Conservation (phyloP, 345 rosid genomes). For the Hypericum androsaemum region DNA sequence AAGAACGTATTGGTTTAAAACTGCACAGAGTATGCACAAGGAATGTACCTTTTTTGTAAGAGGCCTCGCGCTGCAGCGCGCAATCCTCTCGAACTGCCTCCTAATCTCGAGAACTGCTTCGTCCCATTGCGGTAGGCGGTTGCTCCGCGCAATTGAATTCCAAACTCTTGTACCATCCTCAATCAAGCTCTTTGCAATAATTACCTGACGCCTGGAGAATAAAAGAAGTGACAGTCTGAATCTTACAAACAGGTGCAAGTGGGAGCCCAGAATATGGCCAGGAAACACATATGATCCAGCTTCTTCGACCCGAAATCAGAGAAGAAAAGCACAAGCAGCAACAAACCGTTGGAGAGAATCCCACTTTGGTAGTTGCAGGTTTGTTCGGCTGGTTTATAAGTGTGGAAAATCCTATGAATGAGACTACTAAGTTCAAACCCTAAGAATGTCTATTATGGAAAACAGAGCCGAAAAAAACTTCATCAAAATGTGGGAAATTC, state of each 20-base stretch:
- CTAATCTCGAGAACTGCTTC: slow-evolving; percentile 59
- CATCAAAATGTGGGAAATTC: too few species aligned
- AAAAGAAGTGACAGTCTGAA: background rate
- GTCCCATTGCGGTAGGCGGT: slow-evolving; percentile 65
- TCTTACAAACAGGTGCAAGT: background rate
- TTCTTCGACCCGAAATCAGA: too few species aligned
- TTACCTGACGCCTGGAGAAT: slow-evolving; percentile 55
- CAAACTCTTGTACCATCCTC: slow-evolving; percentile 84
- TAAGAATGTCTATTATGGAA: too few species aligned
- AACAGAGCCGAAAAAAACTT: too few species aligned
- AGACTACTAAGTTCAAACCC: too few species aligned
- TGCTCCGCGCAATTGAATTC: slow-evolving; percentile 60
- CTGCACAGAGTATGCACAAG: background rate
- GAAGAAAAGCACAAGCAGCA: background rate
- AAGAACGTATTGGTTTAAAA: too few species aligned
- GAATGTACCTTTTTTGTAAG: slow-evolving; percentile 56
- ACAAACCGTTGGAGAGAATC: too few species aligned
- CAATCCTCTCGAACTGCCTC: slow-evolving; percentile 74
- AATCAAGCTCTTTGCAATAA: slow-evolving; percentile 65
- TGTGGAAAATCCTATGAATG: too few species aligned
- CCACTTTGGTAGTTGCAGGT: too few species aligned
- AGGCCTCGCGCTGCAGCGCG: slow-evolving; percentile 65
- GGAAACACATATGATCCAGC: background rate
- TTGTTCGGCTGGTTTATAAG: too few species aligned
- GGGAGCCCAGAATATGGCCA: background rate